Conservation (phyloP, 1,284 basidiomycete species). For the Mycosarcoma mackinlayi region DNA sequence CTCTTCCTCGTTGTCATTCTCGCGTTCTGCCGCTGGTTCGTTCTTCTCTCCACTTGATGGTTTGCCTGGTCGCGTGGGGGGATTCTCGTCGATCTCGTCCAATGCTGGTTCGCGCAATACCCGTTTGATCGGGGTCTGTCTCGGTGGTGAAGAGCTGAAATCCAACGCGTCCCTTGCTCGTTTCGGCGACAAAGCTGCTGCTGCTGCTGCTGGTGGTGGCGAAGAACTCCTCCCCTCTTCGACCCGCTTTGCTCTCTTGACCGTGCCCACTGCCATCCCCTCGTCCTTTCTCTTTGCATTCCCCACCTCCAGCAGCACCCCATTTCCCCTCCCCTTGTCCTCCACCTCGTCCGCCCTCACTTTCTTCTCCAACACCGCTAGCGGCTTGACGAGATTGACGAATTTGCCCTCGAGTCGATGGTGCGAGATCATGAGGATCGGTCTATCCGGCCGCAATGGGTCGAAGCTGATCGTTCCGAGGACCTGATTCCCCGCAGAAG, state of each 20-base stretch:
- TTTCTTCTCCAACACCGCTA: slow-evolving; percentile 62
- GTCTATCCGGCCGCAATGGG: slow-evolving; percentile 73
- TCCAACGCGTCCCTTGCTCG: slow-evolving; percentile 27
- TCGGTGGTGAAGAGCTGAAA: slow-evolving; percentile 45
- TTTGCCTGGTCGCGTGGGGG: neutral
- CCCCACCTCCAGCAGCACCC: slow-evolving; percentile 10
- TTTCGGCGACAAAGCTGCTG: slow-evolving; percentile 9
- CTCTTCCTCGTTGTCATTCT: slow-evolving; percentile 5
- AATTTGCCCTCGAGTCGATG: slow-evolving; percentile 89
- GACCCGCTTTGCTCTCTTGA: slow-evolving; percentile 6
- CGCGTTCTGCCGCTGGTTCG: no score
- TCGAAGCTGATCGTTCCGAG: slow-evolving; percentile 61
- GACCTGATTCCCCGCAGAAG: slow-evolving; percentile 40
- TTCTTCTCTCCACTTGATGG: neutral
- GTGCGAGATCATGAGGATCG: slow-evolving; percentile 83
- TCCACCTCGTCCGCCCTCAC: slow-evolving; percentile 27
- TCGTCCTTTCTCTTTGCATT: neutral
- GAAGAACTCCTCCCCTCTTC: slow-evolving; percentile 4
- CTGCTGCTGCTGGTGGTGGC: neutral
- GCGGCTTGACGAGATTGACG: slow-evolving; percentile 71
- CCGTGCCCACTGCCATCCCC: slow-evolving; percentile 2
- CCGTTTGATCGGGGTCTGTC: slow-evolving; percentile 10
- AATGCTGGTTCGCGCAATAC: slow-evolving; percentile 4
- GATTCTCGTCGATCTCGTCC: slow-evolving; percentile 20
- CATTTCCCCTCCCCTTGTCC: slow-evolving; percentile 36